A percentile compares a stretch with the other conserved stretches of the same genome.
Evolutionary conservation across 1,139 yeast genomes (phyloP).

Genomic region (Yamadazyma dendronema): DNA sequence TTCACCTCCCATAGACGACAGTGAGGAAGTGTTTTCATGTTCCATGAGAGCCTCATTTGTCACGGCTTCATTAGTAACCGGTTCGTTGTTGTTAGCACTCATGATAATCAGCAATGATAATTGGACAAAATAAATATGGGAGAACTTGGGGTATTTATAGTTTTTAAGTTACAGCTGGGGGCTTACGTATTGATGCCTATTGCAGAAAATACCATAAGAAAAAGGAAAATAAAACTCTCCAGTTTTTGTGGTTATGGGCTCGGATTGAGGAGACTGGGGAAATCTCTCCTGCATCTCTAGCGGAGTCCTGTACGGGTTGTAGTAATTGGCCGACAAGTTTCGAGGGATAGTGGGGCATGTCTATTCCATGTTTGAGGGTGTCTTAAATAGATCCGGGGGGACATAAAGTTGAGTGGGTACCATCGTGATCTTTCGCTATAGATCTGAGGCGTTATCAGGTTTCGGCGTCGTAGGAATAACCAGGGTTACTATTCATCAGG

Average conservation of each 20-base stretch:
- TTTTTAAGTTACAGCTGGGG: not conserved
- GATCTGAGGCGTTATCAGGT: too few relatives aligned
- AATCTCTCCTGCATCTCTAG: not conserved
- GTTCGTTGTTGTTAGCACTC: not conserved
- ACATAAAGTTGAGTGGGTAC: too few relatives aligned
- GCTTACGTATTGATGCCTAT: not conserved
- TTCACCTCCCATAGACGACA: slow-evolving; percentile 19
- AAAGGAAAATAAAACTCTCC: not conserved
- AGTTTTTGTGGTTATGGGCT: not conserved
- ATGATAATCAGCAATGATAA: not conserved
- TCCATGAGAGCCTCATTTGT: slow-evolving; percentile 6
- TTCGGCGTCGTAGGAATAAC: too few relatives aligned
- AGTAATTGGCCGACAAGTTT: too few relatives aligned
- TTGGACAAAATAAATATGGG: not conserved
- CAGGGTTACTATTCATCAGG: too few relatives aligned
- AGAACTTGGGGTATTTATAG: not conserved
- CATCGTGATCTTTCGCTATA: too few relatives aligned
- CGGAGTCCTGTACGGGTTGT: too few relatives aligned
- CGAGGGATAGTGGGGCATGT: too few relatives aligned
- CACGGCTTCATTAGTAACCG: not conserved
- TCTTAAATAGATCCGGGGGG: too few relatives aligned
- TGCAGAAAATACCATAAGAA: not conserved
- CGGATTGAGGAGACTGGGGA: not conserved
- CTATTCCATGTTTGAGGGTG: too few relatives aligned
- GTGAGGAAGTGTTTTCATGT: slow-evolving; percentile 12